Evolutionary conservation across 2,329 filamentous ascomycete genomes (phyloP).

Genomic region (Nemania bipapillata): DNA sequence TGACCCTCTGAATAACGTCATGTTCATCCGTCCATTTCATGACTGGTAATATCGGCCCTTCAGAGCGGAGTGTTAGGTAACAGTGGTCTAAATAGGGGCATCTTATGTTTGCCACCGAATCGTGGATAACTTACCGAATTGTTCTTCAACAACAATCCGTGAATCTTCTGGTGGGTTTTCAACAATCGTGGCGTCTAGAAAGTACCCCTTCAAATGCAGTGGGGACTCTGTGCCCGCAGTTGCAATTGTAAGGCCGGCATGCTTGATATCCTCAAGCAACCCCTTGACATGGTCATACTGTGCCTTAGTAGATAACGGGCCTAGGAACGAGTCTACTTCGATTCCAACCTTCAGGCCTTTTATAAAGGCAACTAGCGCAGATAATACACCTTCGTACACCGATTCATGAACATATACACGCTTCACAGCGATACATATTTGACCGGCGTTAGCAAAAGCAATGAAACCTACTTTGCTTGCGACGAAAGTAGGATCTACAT

Average conservation of each 20-base stretch:
- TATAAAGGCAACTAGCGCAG: neutral
- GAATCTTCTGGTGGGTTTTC: constrained; percentile 45
- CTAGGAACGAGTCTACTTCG: neutral
- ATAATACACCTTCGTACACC: neutral
- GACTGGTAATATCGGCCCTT: constrained; percentile 57
- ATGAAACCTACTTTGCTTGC: neutral
- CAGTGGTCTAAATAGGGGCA: no score
- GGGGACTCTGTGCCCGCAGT: constrained; percentile 2
- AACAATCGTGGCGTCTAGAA: constrained; percentile 41
- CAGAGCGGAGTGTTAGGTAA: no score
- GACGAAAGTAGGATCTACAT: neutral
- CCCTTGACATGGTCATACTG: constrained; percentile 32
- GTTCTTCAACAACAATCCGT: constrained; percentile 42
- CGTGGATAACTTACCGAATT: constrained; percentile 38
- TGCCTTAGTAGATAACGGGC: neutral
- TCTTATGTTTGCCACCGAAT: neutral
- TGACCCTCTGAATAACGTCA: constrained; percentile 59
- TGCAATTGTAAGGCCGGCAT: constrained; percentile 37
- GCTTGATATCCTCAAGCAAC: constrained; percentile 43
- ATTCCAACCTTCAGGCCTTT: neutral
- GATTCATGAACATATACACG: constrained; percentile 8
- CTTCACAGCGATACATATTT: constrained; percentile 8
- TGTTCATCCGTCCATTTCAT: constrained; percentile 57
- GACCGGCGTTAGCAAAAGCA: neutral
- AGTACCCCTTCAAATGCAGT: constrained; percentile 35